These are phyloP conservation scores for Alternaria brassicae DNA, from an alignment of 2,329 filamentous ascomycete species.

Conservation along the genomic window DNA sequence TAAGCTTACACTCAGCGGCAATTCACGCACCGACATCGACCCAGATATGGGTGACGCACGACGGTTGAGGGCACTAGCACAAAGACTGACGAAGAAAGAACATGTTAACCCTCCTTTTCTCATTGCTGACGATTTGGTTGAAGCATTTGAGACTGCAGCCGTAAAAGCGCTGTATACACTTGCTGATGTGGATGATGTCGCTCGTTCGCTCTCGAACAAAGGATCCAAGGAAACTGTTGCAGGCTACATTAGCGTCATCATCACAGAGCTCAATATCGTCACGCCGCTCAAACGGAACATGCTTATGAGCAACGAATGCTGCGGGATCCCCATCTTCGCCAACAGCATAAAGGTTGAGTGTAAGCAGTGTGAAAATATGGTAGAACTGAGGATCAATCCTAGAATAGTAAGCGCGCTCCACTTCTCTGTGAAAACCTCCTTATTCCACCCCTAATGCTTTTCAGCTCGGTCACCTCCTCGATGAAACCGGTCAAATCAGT, in stretches of 20 bases:
- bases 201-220: slow-evolving; percentile 31
- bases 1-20: slow-evolving; percentile 49
- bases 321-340: slow-evolving; percentile 62
- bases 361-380: slow-evolving; percentile 51
- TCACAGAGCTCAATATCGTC: slow-evolving; percentile 53
- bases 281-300: slow-evolving; percentile 52
- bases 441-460: not conserved
- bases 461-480: slow-evolving; percentile 53
- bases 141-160: slow-evolving; percentile 29
- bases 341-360: slow-evolving; percentile 54
- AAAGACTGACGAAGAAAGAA: slow-evolving; percentile 57
- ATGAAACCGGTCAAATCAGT: slow-evolving; percentile 64
- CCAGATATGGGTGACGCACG: slow-evolving; percentile 61
- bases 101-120: slow-evolving; percentile 60
- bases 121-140: slow-evolving; percentile 32
- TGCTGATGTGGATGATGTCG: slow-evolving; percentile 55
- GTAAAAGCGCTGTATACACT: slow-evolving; percentile 53
- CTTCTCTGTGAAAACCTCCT: not conserved
- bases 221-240: slow-evolving; percentile 46
- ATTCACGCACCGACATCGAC: slow-evolving; percentile 63
- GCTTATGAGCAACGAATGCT: slow-evolving; percentile 58
- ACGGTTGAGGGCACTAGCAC: slow-evolving; percentile 61
- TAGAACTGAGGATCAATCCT: slow-evolving; percentile 53
- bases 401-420: slow-evolving; percentile 41
- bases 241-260: slow-evolving; percentile 55